A percentile compares a stretch with the other conserved stretches of the same genome.
phyloP scores from a whole-genome alignment of 2,329 filamentous ascomycete genomes.

The Gaeumannomyces tritici region DNA sequence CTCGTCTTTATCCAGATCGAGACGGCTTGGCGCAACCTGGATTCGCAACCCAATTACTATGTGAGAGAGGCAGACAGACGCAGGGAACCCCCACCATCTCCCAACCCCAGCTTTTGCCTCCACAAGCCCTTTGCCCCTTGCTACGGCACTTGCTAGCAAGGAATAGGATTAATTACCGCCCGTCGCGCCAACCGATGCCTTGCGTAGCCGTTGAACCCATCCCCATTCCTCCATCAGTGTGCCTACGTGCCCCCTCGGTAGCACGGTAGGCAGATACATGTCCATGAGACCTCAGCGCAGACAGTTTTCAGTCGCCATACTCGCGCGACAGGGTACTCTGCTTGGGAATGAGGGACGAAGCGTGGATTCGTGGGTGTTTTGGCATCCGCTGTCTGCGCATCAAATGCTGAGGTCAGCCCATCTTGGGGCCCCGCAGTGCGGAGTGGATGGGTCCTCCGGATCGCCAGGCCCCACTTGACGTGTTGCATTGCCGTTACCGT shows the following conservation, averaged over 20 bases:
- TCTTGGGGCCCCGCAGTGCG: not conserved
- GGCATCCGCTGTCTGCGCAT: too few relatives aligned
- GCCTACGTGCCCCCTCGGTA: not conserved
- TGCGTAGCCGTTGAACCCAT: not conserved
- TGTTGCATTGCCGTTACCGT: not conserved
- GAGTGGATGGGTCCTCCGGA: not conserved
- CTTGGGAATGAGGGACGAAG: too few relatives aligned
- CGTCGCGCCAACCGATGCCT: not conserved
- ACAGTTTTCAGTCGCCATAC: not conserved
- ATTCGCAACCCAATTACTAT: too few relatives aligned
- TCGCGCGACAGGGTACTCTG: too few relatives aligned
- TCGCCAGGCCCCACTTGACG: not conserved
- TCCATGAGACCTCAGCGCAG: too few relatives aligned
- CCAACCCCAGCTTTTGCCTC: not conserved
- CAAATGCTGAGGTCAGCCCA: too few relatives aligned
- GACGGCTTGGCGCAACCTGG: too few relatives aligned
- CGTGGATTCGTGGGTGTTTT: too few relatives aligned
- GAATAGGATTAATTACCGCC: not conserved
- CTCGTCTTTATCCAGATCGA: not conserved
- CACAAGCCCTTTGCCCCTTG: not conserved
- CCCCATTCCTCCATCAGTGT: not conserved
- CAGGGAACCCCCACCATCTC: not conserved
- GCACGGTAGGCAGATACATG: too few relatives aligned
- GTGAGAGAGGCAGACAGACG: not conserved
- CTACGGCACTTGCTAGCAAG: not conserved